A percentile compares a stretch with the other conserved stretches of the same genome.
phyloP scores from a whole-genome alignment of 192 early-diverging fungal species.

The Rhizophlyctis rosea region DNA sequence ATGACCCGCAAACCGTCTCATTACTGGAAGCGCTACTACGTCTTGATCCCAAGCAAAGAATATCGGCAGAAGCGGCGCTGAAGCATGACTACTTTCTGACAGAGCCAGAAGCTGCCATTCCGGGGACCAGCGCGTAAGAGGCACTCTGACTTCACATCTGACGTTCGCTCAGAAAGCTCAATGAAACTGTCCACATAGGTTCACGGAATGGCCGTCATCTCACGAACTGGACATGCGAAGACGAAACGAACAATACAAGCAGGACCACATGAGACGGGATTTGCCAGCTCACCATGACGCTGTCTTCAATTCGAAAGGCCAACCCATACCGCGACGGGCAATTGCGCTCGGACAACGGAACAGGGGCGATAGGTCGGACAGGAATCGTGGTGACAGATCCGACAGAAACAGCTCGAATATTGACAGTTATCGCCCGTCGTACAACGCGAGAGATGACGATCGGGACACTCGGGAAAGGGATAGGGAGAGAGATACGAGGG shows the following conservation, averaged over 20 bases:
- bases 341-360: too few relatives aligned
- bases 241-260: conserved; percentile 7
- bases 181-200: conserved; percentile 15
- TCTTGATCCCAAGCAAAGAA: conserved; percentile 71
- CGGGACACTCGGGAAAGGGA: not conserved
- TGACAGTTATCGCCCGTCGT: too few relatives aligned
- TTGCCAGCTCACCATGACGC: not conserved
- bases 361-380: too few relatives aligned
- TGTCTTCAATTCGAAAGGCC: not conserved
- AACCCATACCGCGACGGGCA: not conserved
- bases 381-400: too few relatives aligned
- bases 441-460: not conserved
- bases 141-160: not conserved
- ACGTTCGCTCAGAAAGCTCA: not conserved
- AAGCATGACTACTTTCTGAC: conserved; percentile 72
- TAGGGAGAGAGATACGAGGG: not conserved
- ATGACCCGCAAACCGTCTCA: conserved; percentile 9
- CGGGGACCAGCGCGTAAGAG: conserved; percentile 32
- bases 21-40: conserved; percentile 76
- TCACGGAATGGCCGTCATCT: conserved; percentile 30
- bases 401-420: too few relatives aligned
- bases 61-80: conserved; percentile 71
- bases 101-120: conserved; percentile 23
- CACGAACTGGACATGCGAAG: conserved; percentile 33
- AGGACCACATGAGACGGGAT: not conserved